These are phyloP conservation scores for Camelina sativa DNA, from an alignment of 345 rosid species.

Conservation along the genomic window DNA sequence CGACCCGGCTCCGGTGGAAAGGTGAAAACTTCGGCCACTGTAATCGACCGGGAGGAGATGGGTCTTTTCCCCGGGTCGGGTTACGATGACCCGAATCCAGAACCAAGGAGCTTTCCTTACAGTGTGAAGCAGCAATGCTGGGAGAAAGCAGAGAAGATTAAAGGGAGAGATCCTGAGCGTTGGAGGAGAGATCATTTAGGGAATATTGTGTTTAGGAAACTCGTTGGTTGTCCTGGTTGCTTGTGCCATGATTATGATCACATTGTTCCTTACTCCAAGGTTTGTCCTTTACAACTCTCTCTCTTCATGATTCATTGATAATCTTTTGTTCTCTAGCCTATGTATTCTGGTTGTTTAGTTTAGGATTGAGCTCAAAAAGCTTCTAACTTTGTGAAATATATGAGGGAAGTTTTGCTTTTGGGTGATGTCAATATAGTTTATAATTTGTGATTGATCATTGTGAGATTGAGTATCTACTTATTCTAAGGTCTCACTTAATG, in stretches of 20 bases:
- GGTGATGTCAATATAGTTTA: not conserved
- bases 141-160: constrained; percentile 90
- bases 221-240: constrained; percentile 94
- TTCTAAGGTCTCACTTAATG: not conserved
- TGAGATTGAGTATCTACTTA: not conserved
- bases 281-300: constrained; percentile 33
- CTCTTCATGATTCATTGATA: not conserved
- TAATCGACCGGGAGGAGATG: constrained; percentile 51
- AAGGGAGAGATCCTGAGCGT: constrained; percentile 81
- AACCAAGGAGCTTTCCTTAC: constrained; percentile 87
- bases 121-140: constrained; percentile 94
- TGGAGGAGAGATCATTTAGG: constrained; percentile 91
- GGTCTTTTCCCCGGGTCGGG: constrained; percentile 46
- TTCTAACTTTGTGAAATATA: not conserved
- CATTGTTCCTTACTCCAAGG: constrained; percentile 95
- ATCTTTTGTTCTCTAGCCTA: not conserved
- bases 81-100: constrained; percentile 53
- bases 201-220: constrained; percentile 84
- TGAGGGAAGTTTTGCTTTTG: not conserved
- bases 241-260: constrained; percentile 97
- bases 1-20: constrained; percentile 44
- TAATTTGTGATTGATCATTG: not conserved
- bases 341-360: constrained; percentile 4
- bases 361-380: not conserved
- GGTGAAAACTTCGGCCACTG: constrained; percentile 53